phyloP scores from a whole-genome alignment of 106 monocot genomes.

The Platanthera guangdongensis region DNA sequence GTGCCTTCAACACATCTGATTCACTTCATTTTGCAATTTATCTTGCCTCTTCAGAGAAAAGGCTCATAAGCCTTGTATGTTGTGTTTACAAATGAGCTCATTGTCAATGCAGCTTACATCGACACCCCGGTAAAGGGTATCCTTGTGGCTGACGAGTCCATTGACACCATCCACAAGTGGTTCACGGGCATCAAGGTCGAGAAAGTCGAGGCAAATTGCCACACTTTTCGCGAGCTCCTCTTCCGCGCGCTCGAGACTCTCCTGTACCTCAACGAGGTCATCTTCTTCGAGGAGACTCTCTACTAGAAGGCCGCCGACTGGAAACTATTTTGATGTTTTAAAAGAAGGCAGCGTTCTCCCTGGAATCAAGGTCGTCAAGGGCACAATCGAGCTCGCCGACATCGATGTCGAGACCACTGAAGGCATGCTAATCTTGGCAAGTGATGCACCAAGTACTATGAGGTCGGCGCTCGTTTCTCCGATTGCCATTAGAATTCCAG shows the following conservation, averaged over 20 bases:
- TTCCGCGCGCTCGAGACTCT: conserved; percentile 9
- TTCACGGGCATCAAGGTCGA: conserved; percentile 36
- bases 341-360: conserved; percentile 44
- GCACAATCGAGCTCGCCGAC: conserved; percentile 28
- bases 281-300: conserved; percentile 40
- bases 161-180: conserved; percentile 30
- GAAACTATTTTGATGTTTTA: conserved; percentile 35
- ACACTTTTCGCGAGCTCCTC: conserved; percentile 21
- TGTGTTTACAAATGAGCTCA: conserved; percentile 38
- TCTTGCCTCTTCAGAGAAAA: too few relatives aligned
- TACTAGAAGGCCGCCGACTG: conserved; percentile 31
- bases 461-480: conserved; percentile 40
- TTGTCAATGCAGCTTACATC: conserved; percentile 46
- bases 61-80: too few relatives aligned
- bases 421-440: conserved; percentile 43
- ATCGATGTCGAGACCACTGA: conserved; percentile 40
- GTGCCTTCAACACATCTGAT: background rate
- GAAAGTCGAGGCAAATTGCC: conserved; percentile 28
- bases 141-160: conserved; percentile 41
- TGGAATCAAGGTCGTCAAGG: conserved; percentile 46
- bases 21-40: background rate
- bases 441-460: conserved; percentile 40
- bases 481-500: too few relatives aligned
- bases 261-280: conserved; percentile 31
- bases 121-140: conserved; percentile 38